Evolutionary conservation across 2,329 filamentous ascomycete genomes (phyloP).

Genomic region (Cladobotryum mycophilum): DNA sequence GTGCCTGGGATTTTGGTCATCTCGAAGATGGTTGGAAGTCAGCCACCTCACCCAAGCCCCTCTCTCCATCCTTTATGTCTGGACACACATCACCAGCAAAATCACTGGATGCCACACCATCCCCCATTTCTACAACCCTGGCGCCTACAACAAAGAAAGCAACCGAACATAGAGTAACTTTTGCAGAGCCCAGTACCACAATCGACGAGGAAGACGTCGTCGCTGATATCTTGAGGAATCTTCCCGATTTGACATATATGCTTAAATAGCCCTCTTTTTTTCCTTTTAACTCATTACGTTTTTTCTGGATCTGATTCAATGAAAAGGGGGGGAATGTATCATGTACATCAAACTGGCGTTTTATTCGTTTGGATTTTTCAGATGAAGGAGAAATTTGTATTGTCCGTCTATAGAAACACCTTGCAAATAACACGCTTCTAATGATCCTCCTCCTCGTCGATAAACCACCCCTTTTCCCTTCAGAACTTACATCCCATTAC

Average conservation of each 20-base stretch:
- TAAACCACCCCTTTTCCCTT: too few relatives aligned
- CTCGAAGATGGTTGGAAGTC: not conserved
- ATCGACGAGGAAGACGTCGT: slow-evolving; percentile 27
- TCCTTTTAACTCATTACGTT: not conserved
- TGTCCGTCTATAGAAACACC: too few relatives aligned
- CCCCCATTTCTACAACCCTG: not conserved
- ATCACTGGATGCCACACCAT: not conserved
- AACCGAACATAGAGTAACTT: too few relatives aligned
- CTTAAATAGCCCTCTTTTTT: slow-evolving; percentile 24
- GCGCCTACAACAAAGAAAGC: too few relatives aligned
- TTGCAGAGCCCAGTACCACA: not conserved
- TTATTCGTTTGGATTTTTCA: not conserved
- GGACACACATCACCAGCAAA: not conserved
- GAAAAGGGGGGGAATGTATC: slow-evolving; percentile 4
- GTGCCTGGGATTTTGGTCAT: not conserved
- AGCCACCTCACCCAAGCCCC: not conserved
- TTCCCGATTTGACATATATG: slow-evolving; percentile 44
- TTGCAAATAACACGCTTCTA: too few relatives aligned
- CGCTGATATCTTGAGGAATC: slow-evolving; percentile 28
- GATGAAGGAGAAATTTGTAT: not conserved
- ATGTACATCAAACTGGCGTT: not conserved
- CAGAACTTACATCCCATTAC: too few relatives aligned
- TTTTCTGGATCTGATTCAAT: not conserved
- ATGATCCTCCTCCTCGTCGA: too few relatives aligned
- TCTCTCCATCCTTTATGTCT: not conserved